These are phyloP conservation scores for Hydnum rufescens DNA, from an alignment of 768 basidiomycete species.

Conservation along the genomic window DNA sequence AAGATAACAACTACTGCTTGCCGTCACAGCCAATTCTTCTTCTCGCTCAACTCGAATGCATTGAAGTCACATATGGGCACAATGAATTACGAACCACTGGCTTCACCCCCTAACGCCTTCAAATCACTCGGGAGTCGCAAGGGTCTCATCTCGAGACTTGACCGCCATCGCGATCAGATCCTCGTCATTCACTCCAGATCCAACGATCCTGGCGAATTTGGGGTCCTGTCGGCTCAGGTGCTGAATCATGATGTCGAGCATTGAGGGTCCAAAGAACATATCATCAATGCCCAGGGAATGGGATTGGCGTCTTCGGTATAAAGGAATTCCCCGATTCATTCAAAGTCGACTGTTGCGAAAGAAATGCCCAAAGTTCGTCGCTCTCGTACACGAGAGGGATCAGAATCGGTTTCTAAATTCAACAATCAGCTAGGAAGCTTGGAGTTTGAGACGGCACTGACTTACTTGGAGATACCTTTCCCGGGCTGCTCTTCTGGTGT, in stretches of 20 bases:
- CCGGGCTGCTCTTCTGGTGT: constrained; percentile 52
- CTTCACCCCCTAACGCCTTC: constrained; percentile 71
- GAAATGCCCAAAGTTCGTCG: constrained; percentile 60
- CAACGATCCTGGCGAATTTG: constrained; percentile 68
- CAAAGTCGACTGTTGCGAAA: constrained; percentile 76
- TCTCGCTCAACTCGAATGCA: constrained; percentile 86
- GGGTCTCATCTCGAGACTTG: constrained; percentile 46
- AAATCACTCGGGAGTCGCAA: constrained; percentile 63
- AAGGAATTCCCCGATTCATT: constrained; percentile 23
- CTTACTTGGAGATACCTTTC: constrained; percentile 81
- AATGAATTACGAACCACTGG: constrained; percentile 73
- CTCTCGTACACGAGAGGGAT: constrained; percentile 64
- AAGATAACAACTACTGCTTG: constrained; percentile 94
- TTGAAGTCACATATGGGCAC: constrained; percentile 87
- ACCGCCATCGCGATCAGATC: constrained; percentile 67
- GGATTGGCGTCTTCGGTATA: constrained; percentile 34
- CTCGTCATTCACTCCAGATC: constrained; percentile 60
- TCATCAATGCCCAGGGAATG: constrained; percentile 92
- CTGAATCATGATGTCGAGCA: constrained; percentile 88
- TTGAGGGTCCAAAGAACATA: constrained; percentile 88
- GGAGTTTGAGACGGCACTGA: neutral
- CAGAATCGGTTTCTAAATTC: constrained; percentile 41
- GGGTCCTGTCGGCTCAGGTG: constrained; percentile 78
- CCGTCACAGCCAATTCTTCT: constrained; percentile 87
- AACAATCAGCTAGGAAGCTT: neutral